Conservation (phyloP, 495 filamentous ascomycete genomes). For the Tuber microsphaerosporum region DNA sequence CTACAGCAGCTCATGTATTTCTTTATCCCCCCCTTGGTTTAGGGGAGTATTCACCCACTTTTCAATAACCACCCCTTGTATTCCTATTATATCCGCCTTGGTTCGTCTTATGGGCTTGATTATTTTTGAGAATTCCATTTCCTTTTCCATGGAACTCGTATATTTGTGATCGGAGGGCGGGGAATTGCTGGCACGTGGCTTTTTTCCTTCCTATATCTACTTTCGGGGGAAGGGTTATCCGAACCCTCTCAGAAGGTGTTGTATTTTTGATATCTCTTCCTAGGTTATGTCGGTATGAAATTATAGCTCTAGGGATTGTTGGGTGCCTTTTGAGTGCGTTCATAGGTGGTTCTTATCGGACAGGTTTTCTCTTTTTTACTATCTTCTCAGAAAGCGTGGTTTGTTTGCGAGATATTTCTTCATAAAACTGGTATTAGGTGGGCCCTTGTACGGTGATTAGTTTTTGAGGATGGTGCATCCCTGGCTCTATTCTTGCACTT, state of each 20-base stretch:
- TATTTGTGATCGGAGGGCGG: not conserved
- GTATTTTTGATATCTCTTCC: not conserved
- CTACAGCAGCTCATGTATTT: not conserved
- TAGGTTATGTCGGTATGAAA: not conserved
- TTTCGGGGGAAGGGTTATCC: too few relatives aligned
- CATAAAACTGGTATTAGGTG: not conserved
- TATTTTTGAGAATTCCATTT: not conserved
- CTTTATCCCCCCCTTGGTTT: not conserved
- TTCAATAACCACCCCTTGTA: not conserved
- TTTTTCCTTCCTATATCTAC: too few relatives aligned
- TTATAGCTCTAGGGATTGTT: not conserved
- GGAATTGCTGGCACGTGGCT: not conserved
- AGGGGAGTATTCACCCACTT: not conserved
- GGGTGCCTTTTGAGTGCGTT: not conserved
- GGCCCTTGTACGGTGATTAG: not conserved
- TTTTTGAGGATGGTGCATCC: not conserved
- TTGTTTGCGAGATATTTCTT: not conserved
- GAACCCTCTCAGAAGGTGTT: too few relatives aligned
- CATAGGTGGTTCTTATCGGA: not conserved
- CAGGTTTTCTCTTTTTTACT: not conserved
- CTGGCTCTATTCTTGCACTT: not conserved
- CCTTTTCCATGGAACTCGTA: not conserved
- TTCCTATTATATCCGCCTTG: not conserved
- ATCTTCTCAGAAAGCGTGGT: not conserved
- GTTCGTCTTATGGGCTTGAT: not conserved